Base-by-base conservation (phyloP, 2,329 filamentous ascomycete species). In the Alternaria arborescens region DNA sequence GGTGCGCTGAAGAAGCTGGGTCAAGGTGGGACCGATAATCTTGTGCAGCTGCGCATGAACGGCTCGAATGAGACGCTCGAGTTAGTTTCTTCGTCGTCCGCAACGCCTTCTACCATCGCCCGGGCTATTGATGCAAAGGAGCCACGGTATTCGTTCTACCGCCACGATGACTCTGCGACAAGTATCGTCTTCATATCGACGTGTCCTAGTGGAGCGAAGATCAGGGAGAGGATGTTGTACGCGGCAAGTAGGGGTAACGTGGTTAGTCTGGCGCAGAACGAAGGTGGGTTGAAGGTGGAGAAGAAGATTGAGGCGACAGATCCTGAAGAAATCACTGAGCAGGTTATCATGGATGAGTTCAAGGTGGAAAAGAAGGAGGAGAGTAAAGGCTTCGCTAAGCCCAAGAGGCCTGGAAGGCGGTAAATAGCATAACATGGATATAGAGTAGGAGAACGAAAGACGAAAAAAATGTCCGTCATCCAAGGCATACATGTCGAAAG, bases 171-270 rank as follows among this genome's bases (percentile, higher is more conserved):
- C 42, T 80, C 74, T 3, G 69, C 87, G 62, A 81, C 83, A 53
- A 85, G 82, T 3, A 82, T 94, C 48, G 83, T 94, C 6, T 95
- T 95, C 81, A 88, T 95, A 75, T 94, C 93, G 80, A 94, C 91
- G 6, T 93, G 91, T 77, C 92, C 92, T 0, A 82, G 86, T 0
- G 86, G 82, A 28, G 87, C 85, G 53, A 91, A 89, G 79, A 91
- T 95, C 81, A 94, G 92, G 81, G 90, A 91, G 79, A 85, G 91
- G 65, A 96, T 96, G 92, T 79, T 95, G 73, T 95, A 95, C 76
- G 91, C 92, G 24, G 86, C 85, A 55, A 85, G 83, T 60, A 82
- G 87, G 68, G 80, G 81, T 28, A 82, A 82, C 24, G 90, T 92
- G 3, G 82, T 93, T 30, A 79, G 82, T n/a, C 77, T 89, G 34